phyloP scores from a whole-genome alignment of 2,329 filamentous ascomycete species.

The Xylaria multiplex region DNA sequence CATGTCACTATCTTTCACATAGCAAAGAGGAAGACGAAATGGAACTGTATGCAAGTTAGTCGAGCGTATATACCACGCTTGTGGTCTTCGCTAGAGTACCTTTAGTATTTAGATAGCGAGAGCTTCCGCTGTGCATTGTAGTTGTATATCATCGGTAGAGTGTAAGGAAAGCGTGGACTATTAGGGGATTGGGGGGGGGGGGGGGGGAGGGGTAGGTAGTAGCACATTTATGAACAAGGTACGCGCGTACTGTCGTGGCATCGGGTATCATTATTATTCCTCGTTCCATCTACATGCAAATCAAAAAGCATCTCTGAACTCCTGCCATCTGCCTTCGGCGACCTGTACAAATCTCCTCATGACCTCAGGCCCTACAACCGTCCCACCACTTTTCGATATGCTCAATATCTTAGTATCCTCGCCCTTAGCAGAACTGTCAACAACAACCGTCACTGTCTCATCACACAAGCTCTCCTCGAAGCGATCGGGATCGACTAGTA shows the following conservation, averaged over 20 bases:
- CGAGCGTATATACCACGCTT: background rate
- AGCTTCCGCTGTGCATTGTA: background rate
- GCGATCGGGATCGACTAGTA: constrained; percentile 87
- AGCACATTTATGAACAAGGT: background rate
- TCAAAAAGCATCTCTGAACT: constrained; percentile 53
- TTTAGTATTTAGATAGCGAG: too few relatives aligned
- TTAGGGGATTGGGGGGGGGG: background rate
- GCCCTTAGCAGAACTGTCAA: constrained; percentile 67
- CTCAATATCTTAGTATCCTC: constrained; percentile 68
- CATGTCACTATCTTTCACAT: background rate
- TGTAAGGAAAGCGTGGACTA: background rate
- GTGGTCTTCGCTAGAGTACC: background rate
- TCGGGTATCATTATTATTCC: constrained; percentile 34
- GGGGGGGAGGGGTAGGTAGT: background rate
- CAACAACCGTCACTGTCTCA: constrained; percentile 83
- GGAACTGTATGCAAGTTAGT: background rate
- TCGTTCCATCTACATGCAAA: constrained; percentile 24
- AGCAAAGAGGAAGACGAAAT: background rate
- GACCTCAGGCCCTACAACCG: constrained; percentile 70
- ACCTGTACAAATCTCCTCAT: constrained; percentile 68
- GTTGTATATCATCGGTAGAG: background rate
- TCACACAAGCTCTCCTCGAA: constrained; percentile 88
- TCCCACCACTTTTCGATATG: constrained; percentile 87
- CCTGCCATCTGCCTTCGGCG: constrained; percentile 72
- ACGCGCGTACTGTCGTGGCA: background rate